Evolutionary conservation across 2,329 filamentous ascomycete species (phyloP), one percentile per base, ranked within the genome.

Genomic region (Talaromyces atroroseus): DNA sequence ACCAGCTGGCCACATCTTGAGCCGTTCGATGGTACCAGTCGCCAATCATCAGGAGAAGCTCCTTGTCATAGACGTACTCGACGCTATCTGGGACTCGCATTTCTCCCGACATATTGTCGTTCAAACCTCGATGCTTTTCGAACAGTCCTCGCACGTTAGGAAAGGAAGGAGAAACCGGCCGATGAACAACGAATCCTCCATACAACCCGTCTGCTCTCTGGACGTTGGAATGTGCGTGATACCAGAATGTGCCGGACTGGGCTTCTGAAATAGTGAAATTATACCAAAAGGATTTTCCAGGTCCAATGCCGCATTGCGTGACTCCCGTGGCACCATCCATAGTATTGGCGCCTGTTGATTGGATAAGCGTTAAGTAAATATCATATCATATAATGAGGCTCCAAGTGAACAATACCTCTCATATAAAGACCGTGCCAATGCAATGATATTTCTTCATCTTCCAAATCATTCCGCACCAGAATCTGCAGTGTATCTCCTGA

Each of bases 271-370:
- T 70, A 7, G 68, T 73, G 63, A 79, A 65, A 29, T 73, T 67
- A 57, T 77, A 77, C 44, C 68, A 64, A 58, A 75, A 76, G n/a
- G 62, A 64, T 8, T 74, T 71, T 3, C 87, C 87, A 0, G 87
- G 80, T 0, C 78, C 76, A 58, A 90, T 85, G 1, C 79, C 69
- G 62, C 88, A 90, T 67, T 90, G 88, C 0, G 84, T 82, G 23
- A 87, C 83, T 54, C 79, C 78, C 1, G 75, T 70, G 1, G 85
- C 82, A n/a, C 65, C 65, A 53, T 68, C 65, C 65, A 67, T 67
- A 24, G 59, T 49, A 57, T 65, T 65, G 11, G 57, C 58, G 42
- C 50, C 64, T 65, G 29, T 16, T 5, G 6, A 45, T 16, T 21
- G 0, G n/a, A 10, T 24, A 16, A 44, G 5, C 16, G 14, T 32